A percentile compares a stretch with the other conserved stretches of the same genome.
These are phyloP conservation scores for Glaciozyma antarctica DNA, from an alignment of 768 basidiomycete genomes.

Conservation along the genomic window DNA sequence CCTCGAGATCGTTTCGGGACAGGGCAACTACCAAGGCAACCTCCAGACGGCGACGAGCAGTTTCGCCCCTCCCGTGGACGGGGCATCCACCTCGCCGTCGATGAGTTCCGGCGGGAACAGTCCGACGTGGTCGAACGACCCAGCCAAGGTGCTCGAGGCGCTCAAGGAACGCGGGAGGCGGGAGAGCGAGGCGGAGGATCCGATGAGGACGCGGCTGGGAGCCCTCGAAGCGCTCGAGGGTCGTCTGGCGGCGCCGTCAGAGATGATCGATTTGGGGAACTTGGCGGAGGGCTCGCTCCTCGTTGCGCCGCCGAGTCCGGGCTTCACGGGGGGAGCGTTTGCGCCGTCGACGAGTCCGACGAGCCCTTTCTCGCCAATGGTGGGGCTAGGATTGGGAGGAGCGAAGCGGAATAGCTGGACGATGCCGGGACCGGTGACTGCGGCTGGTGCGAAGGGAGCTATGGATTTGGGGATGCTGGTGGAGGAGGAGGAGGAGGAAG, in stretches of 20 bases:
- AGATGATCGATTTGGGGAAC: slow-evolving; percentile 26
- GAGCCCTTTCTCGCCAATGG: slow-evolving; percentile 13
- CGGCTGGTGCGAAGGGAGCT: slow-evolving; percentile 28
- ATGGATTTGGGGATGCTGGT: slow-evolving; percentile 49
- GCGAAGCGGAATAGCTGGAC: slow-evolving; percentile 25
- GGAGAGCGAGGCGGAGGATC: slow-evolving; percentile 55
- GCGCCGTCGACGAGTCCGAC: slow-evolving; percentile 10
- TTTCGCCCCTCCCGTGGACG: slow-evolving; percentile 5
- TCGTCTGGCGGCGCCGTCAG: slow-evolving; percentile 48
- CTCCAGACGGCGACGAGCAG: slow-evolving; percentile 21
- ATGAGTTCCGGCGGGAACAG: not conserved
- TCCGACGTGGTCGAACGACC: slow-evolving; percentile 15
- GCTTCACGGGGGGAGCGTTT: slow-evolving; percentile 1
- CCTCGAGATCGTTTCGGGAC: slow-evolving; percentile 77
- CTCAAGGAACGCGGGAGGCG: slow-evolving; percentile 48
- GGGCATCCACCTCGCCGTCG: slow-evolving; percentile 1
- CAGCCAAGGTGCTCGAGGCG: slow-evolving; percentile 49
- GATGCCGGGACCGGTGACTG: slow-evolving; percentile 1
- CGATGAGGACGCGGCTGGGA: slow-evolving; percentile 66
- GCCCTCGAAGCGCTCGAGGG: slow-evolving; percentile 84
- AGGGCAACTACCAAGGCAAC: not conserved
- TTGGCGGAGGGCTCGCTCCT: slow-evolving; percentile 24
- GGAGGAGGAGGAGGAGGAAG: slow-evolving; percentile 76
- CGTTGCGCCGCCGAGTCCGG: slow-evolving; percentile 1
- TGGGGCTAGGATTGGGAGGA: slow-evolving; percentile 19